Base-by-base conservation (phyloP, 495 filamentous ascomycete genomes). In the Talaromyces trachyspermus region DNA sequence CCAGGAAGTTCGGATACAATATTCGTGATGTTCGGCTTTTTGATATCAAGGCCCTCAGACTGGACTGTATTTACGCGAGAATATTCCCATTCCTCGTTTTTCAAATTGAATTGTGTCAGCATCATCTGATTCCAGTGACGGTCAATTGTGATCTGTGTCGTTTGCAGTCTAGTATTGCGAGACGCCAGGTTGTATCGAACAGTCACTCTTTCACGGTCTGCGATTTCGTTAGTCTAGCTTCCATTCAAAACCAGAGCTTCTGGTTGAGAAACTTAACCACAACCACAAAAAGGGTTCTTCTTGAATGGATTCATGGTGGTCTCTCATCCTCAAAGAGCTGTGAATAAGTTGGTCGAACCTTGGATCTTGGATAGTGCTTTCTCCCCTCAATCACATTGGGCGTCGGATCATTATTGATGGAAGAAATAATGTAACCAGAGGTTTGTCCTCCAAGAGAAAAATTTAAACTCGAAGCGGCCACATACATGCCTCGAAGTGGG, bases 201-300 rank as follows among this genome's bases (percentile, higher is more conserved):
- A 19, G 25, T n/a, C 3, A 44, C 42, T 44, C 42, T 29, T 44
- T 44, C 42, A 7, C 42, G 42, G 30, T 44, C 42, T 44, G 19
- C 20, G 12, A 5, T 19, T 14, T 5, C 18, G 25, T 32, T 14
- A 32, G 27, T 23, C 11, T 44, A n/a, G n/a, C n/a, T n/a, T n/a
- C n/a, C n/a, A n/a, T n/a, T n/a, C n/a, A n/a, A n/a, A n/a, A n/a
- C n/a, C n/a, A n/a, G n/a, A n/a, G n/a, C n/a, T n/a, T n/a, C n/a
- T n/a, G n/a, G n/a, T n/a, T n/a, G n/a, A n/a, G n/a, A n/a, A n/a
- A n/a, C n/a, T n/a, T n/a, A n/a, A n/a, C n/a, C n/a, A n/a, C n/a
- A n/a, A n/a, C n/a, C n/a, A n/a, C n/a, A n/a, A n/a, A n/a, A n/a
- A n/a, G n/a, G n/a, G n/a, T n/a, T n/a, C n/a, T n/a, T n/a, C n/a